Evolutionary conservation across 2,329 filamentous ascomycete species (phyloP).

Genomic region (Sclerotinia glacialis): DNA sequence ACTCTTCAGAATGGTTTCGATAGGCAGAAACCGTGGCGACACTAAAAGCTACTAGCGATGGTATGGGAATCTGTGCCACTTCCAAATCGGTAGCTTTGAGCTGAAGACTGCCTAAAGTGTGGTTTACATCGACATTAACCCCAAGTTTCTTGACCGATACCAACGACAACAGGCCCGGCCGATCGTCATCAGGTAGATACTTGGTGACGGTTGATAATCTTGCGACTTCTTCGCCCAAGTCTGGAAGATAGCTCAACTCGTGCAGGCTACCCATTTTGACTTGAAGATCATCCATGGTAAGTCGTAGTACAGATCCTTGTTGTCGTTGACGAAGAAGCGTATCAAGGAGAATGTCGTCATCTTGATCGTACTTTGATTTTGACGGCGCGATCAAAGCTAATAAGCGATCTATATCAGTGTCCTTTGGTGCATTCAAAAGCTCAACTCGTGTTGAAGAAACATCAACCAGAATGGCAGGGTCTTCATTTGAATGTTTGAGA

Average conservation of each 20-base stretch:
- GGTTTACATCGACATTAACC: constrained; percentile 60
- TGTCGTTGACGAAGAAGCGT: constrained; percentile 81
- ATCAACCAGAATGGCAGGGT: constrained; percentile 61
- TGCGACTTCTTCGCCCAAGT: constrained; percentile 73
- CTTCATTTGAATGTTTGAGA: constrained; percentile 49
- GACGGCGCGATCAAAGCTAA: constrained; percentile 87
- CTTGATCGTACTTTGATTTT: constrained; percentile 79
- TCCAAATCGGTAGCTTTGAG: constrained; percentile 62
- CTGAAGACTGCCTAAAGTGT: constrained; percentile 63
- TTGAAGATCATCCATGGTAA: constrained; percentile 63
- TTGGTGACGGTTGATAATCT: constrained; percentile 86
- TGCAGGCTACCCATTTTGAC: constrained; percentile 60
- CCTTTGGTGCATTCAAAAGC: constrained; percentile 69
- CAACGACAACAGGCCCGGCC: constrained; percentile 81
- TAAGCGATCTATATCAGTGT: constrained; percentile 77
- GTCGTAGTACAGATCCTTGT: constrained; percentile 78
- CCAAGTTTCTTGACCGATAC: constrained; percentile 63
- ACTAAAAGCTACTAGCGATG: constrained; percentile 77
- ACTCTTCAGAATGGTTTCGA: constrained; percentile 66
- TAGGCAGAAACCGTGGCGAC: constrained; percentile 59
- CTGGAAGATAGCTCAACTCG: constrained; percentile 65
- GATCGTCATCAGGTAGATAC: constrained; percentile 92
- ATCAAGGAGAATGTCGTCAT: constrained; percentile 93
- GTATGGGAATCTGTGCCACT: constrained; percentile 77
- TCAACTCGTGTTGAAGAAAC: constrained; percentile 67